Percentiles rank a stretch among this genome's conserved stretches.
These are phyloP conservation scores for Cryptococcus amylolentus DNA, from an alignment of 1,284 basidiomycete genomes.

Conservation along the genomic window DNA sequence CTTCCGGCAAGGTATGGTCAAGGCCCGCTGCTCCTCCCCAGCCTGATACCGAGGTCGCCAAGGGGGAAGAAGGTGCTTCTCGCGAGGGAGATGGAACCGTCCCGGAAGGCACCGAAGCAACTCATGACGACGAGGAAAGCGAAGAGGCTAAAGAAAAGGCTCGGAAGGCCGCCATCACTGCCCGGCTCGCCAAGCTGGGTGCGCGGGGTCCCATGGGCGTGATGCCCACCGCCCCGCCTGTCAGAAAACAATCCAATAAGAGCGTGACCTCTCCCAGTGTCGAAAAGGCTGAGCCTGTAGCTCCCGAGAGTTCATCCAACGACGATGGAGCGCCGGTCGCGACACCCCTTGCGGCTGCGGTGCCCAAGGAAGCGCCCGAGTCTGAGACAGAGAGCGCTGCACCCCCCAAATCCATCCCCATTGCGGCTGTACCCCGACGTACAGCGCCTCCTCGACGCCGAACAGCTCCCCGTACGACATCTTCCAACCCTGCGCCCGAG, in stretches of 20 bases:
- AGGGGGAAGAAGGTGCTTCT: not conserved
- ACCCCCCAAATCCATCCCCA: conserved; percentile 27
- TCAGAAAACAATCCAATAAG: conserved; percentile 25
- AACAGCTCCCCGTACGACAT: conserved; percentile 2
- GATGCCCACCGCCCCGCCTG: conserved; percentile 23
- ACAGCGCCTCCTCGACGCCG: conserved; percentile 38
- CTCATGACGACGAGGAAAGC: conserved; percentile 25
- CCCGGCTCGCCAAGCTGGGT: conserved; percentile 52
- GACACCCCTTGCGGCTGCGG: not conserved
- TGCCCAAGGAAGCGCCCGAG: not conserved
- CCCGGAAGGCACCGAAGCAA: not conserved
- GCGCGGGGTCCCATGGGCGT: conserved; percentile 51
- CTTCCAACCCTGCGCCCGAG: not conserved
- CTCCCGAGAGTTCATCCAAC: not conserved
- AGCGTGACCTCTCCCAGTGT: conserved; percentile 20
- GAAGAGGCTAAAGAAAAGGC: conserved; percentile 50
- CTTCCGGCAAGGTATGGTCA: conserved; percentile 66
- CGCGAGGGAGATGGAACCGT: not conserved
- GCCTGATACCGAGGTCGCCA: not conserved
- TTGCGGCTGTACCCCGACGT: conserved; percentile 40
- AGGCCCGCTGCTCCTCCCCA: conserved; percentile 42
- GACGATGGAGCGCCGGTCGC: not conserved
- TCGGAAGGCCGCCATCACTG: conserved; percentile 51
- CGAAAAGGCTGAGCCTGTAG: conserved; percentile 3
- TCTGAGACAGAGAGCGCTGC: not conserved